These are phyloP conservation scores for Solanum paucissectum DNA, from an alignment of 257 asterid genomes.

Conservation along the genomic window DNA sequence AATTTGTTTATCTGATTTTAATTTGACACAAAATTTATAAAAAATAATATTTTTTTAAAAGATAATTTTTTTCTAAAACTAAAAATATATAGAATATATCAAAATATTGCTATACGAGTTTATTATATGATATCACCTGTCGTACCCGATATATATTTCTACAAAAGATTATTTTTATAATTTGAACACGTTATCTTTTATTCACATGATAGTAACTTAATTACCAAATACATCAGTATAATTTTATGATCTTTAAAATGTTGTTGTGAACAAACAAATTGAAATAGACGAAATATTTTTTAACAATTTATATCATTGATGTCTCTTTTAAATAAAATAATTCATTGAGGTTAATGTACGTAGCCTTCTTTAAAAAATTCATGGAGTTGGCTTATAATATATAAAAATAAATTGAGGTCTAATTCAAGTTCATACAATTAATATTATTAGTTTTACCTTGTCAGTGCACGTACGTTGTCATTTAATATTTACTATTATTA, in stretches of 20 bases:
- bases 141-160: no score
- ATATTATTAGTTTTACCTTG: neutral
- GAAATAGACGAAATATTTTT: neutral
- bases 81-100: neutral
- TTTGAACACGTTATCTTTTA: no score
- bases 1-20: neutral
- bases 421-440: neutral
- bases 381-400: neutral
- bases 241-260: no score
- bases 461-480: neutral
- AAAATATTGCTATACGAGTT: no score
- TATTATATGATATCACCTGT: no score
- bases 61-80: no score
- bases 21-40: neutral
- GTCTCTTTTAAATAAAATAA: neutral
- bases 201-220: neutral
- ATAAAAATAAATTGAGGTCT: neutral
- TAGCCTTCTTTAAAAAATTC: neutral
- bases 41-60: neutral
- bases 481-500: neutral
- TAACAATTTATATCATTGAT: neutral
- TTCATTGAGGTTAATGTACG: neutral
- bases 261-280: no score
- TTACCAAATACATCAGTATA: no score
- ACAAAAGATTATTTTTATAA: no score